Evolutionary conservation across 2,329 filamentous ascomycete genomes (phyloP).

Genomic region (Aspergillus brasiliensis): DNA sequence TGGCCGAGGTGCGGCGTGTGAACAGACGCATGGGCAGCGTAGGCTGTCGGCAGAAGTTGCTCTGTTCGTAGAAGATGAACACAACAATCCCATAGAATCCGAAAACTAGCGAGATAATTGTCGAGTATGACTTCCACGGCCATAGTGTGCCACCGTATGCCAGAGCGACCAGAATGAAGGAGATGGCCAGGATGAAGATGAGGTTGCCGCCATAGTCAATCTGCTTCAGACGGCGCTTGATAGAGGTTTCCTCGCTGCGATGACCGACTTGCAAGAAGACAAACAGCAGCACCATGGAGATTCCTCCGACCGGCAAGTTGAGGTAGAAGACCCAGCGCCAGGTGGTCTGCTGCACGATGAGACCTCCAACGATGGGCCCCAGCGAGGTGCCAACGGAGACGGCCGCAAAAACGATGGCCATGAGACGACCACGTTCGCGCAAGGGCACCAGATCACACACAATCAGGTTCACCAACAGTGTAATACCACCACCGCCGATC

Average conservation of each 20-base stretch:
- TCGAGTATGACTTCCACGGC: slow-evolving; percentile 31
- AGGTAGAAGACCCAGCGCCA: slow-evolving; percentile 37
- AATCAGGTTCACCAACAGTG: slow-evolving; percentile 46
- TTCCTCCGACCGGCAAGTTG: slow-evolving; percentile 29
- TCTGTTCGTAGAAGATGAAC: slow-evolving; percentile 22
- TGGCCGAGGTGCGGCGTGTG: slow-evolving; percentile 39
- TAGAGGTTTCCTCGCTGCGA: no score
- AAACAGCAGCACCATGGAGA: slow-evolving; percentile 25
- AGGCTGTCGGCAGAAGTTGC: slow-evolving; percentile 23
- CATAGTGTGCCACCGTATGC: slow-evolving; percentile 31
- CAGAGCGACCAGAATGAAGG: slow-evolving; percentile 31
- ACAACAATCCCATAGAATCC: slow-evolving; percentile 23
- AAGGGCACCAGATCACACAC: slow-evolving; percentile 52
- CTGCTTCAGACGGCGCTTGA: slow-evolving; percentile 9
- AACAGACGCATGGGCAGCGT: slow-evolving; percentile 50
- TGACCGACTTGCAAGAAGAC: slow-evolving; percentile 21
- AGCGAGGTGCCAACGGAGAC: slow-evolving; percentile 45
- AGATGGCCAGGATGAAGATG: slow-evolving; percentile 29
- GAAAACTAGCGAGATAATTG: slow-evolving; percentile 29
- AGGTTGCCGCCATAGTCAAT: slow-evolving; percentile 33
- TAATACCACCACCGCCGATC: slow-evolving; percentile 50
- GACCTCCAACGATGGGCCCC: slow-evolving; percentile 48
- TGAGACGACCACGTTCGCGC: slow-evolving; percentile 32
- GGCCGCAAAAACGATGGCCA: slow-evolving; percentile 25
- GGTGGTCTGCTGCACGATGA: slow-evolving; percentile 22